Base-by-base conservation (phyloP, 768 basidiomycete genomes). In the Boletus vermiculosoides region DNA sequence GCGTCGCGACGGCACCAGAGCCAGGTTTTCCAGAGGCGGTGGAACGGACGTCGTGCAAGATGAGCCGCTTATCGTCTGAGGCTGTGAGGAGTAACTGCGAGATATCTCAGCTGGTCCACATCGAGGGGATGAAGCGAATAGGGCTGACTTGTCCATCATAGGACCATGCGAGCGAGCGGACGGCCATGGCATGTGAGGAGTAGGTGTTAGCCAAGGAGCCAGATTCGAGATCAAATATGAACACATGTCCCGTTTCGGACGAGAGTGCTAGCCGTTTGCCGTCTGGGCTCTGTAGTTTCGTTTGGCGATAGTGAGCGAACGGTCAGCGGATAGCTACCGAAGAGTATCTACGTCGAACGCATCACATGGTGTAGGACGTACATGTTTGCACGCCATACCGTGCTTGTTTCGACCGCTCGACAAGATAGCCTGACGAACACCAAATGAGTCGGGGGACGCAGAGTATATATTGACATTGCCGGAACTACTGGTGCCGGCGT, bases 21-120 rank as follows among this genome's bases (percentile, higher is more conserved):
- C 92, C 87, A 44, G 78, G 76, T 56, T 79, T 80, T 18, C 82
- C 77, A 5, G 83, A 78, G 6, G 81, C 63, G 1, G 86, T 77
- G n/a, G 81, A 78, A 54, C 94, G 86, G 16, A 94, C 90, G 67
- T 98, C 94, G 71, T 96, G 92, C 47, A 96, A 73, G 52, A 93
- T 86, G 56, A 98, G 86, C 18, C 91, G 84, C 71, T 92, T 93
- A 73, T 96, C 94, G 70, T 98, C 94, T 4, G 93, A 95, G 3
- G 89, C 94, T 42, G 92, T 94, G 50, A 94, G 77, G 4, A 98
- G 79, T 51, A 92, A 80, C 94, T 97, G 13, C n/a, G 12, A 37
- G 25, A 44, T 28, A 41, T 41, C 44, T 58, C 42, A 59, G 54
- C 20, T 33, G 16, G 50, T 25, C 28, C 4, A 16, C 7, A 16